Conservation (phyloP, 202 grass and related monocot genomes). For the Schoenoplectus tabernaemontani region DNA sequence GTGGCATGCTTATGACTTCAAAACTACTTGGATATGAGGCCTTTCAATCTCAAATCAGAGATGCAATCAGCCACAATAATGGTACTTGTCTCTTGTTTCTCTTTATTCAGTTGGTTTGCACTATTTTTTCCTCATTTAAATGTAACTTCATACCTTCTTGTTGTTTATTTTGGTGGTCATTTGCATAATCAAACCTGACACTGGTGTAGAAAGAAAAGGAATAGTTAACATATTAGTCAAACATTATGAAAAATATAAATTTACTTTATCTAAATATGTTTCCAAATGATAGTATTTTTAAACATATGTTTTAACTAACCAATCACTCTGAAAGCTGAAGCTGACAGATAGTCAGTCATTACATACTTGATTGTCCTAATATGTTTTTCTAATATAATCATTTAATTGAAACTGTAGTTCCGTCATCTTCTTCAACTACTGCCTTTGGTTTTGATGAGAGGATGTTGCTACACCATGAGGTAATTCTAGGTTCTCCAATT, state of each 20-base stretch:
- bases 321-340: not conserved
- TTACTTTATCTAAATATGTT: not conserved
- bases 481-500: constrained; percentile 15
- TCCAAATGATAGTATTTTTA: not conserved
- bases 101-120: not conserved
- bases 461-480: constrained; percentile 95
- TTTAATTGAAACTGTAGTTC: constrained; percentile 39
- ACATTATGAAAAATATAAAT: not conserved
- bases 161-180: not conserved
- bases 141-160: not conserved
- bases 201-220: not conserved
- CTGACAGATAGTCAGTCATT: not conserved
- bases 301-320: not conserved
- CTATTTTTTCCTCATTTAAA: not conserved
- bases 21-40: constrained; percentile 53
- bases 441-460: constrained; percentile 96
- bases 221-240: not conserved
- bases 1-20: constrained; percentile 47
- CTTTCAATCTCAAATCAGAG: constrained; percentile 42
- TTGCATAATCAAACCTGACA: not conserved
- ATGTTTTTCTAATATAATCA: constrained; percentile 28
- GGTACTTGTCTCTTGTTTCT: constrained; percentile 6
- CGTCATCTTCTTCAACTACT: constrained; percentile 31
- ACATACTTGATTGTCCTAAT: constrained; percentile 20
- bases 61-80: constrained; percentile 21